Evolutionary conservation across 176 grass and related monocot species (phyloP), one percentile per base, ranked within the genome.

Genomic region (Paspalum vaginatum): DNA sequence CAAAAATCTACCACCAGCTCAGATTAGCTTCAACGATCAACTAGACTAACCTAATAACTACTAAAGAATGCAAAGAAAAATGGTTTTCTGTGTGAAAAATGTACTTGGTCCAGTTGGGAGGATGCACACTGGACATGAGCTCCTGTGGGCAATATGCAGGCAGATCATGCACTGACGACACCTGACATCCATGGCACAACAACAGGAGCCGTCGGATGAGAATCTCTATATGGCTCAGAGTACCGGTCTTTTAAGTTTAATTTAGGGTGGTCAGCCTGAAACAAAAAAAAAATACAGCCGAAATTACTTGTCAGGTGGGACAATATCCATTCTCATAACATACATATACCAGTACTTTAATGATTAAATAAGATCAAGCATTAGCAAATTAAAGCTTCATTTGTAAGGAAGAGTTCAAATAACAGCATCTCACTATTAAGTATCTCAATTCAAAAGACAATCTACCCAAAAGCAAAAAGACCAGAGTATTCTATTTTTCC

Each of bases 111-210:
- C 59, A 78, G 43, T 64, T 49, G 27, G 15, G 24, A 37, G 5
- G 42, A 25, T 48, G 42, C 57, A 20, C 24, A 37, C 16, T 63
- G 25, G 26, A 65, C 50, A 40, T 61, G 60, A 15, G 7, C 27
- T 78, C 47, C 46, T 51, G 27, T 32, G 61, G 16, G 45, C 24
- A 77, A n/a, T n/a, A n/a, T n/a, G n/a, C n/a, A n/a, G 17, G 59
- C 54, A 39, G 17, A 62, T 83, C 40, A 88, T 51, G 74, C 50
- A 45, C 56, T 77, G 61, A 89, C 77, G 40, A 97, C 84, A 37
- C 94, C 94, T 16, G 91, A 87, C 72, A 97, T 89, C 88, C 94
- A 97, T 58, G 91, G 88, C 66, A 93, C 88, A 16, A 83, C 70
- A 4, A 97, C 71, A 65, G 94, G 94, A 50, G 91, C 86, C 41